Evolutionary conservation across 371 early-diverging fungal species (phyloP), one percentile per base, ranked within the genome.

Genomic region (Chytridium lagenaria): DNA sequence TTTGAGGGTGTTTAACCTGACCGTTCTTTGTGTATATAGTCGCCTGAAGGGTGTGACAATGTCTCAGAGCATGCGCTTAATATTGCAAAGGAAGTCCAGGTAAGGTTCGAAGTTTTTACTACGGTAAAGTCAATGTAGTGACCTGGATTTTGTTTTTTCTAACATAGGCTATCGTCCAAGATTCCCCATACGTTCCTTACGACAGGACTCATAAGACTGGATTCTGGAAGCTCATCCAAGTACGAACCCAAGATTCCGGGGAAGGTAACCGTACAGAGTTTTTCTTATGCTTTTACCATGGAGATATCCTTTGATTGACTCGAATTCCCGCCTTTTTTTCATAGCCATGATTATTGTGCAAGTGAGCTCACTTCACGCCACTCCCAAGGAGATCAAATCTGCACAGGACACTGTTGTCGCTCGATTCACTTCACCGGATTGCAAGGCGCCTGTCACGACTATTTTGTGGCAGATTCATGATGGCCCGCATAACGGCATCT

Each of bases 281-380:
- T 16, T 31, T 40, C 37, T 49, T 71, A 36, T 73, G 36, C 52
- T 28, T 39, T 22, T 2, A 26, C 34, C 31, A 59, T 30, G 19
- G 23, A 33, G 22, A 5, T 44, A 37, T 61, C 44, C 23, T 55
- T 57, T 59, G 12, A 64, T 33, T n/a, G n/a, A n/a, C 44, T 44
- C 44, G 44, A 12, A 7, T 44, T 44, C 19, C 31, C n/a, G 2
- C 50, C 30, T 10, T 55, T 1, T 38, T 57, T 38, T 5, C 28
- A 50, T 30, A 88, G 89, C 83, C 39, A 85, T 91, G 89, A 76
- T 91, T n/a, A 68, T 90, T 31, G 79, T 92, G 2, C 92, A 92
- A 68, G 72, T 88, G 64, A 85, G 87, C 50, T 79, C 90, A 0
- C 69, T 74, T 26, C 83, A 78, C 19, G 50, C 90, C 40, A 76